These are phyloP conservation scores for Floccularia luteovirens DNA, from an alignment of 768 basidiomycete species.

Conservation along the genomic window DNA sequence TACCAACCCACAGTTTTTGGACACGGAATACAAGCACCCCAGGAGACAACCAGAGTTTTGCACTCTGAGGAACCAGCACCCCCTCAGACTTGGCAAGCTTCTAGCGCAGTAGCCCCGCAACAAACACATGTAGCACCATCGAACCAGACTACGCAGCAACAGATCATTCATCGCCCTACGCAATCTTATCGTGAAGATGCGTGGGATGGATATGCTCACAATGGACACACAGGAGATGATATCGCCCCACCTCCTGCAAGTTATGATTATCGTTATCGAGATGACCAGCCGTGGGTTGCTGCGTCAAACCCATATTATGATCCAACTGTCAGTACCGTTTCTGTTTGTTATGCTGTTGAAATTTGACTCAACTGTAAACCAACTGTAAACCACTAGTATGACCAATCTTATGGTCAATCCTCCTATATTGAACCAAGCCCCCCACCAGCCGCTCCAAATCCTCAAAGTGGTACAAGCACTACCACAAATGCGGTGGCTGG, in stretches of 20 bases:
- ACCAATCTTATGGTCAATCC: slow-evolving; percentile 34
- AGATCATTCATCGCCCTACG: slow-evolving; percentile 39
- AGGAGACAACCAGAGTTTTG: slow-evolving; percentile 33
- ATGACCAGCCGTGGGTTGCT: slow-evolving; percentile 48
- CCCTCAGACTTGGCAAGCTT: slow-evolving; percentile 59
- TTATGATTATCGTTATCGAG: slow-evolving; percentile 57
- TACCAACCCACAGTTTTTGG: slow-evolving; percentile 18
- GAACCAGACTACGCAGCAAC: slow-evolving; percentile 32
- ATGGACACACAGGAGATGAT: slow-evolving; percentile 37
- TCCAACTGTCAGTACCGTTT: slow-evolving; percentile 37
- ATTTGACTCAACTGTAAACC: background rate
- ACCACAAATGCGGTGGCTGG: slow-evolving; percentile 22
- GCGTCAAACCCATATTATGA: slow-evolving; percentile 49
- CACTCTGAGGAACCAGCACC: slow-evolving; percentile 39
- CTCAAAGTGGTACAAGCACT: background rate
- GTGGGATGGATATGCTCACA: slow-evolving; percentile 46
- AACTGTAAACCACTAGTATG: slow-evolving; percentile 28
- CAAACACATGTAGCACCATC: slow-evolving; percentile 52
- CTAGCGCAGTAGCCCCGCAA: slow-evolving; percentile 54
- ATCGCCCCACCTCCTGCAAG: slow-evolving; percentile 36
- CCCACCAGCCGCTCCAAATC: background rate
- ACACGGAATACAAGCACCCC: slow-evolving; percentile 21
- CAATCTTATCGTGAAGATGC: slow-evolving; percentile 41
- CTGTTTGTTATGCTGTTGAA: too few species aligned
- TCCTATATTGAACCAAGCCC: slow-evolving; percentile 26